Base-by-base conservation (phyloP, 345 rosid genomes). In the Syzygium aqueum region DNA sequence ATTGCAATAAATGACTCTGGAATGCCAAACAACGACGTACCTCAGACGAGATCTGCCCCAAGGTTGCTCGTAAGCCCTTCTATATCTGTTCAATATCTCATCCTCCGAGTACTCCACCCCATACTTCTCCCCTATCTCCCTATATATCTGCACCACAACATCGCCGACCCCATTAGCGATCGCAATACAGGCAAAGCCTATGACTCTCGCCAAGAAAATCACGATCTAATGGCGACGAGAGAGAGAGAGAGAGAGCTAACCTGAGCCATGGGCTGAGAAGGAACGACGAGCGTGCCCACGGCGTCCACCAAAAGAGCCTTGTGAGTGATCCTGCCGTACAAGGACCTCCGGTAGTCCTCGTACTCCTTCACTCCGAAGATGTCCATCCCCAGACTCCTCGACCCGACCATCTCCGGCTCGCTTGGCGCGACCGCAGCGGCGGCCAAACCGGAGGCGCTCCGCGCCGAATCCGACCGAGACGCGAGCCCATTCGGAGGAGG, bases 191-290 rank as follows among this genome's bases (percentile, higher is more conserved):
- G 82, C 14, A 33, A 73, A 73, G 78, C 78, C 78, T 4, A 8
- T 1, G 5, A 33, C 49, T 33, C 80, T 73, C 46, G 80, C 80
- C 23, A 0, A 73, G 80, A 73, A 73, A 73, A 25, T 73, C 80
- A 9, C 86, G 12, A 51, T 16, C 53, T 27, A 57, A 22, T 57
- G 40, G 51, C 25, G 30, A 56, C 8, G 46, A 85, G 73, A 80
- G 30, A 4, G 40, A 85, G 85, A 77, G 15, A 52, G 25, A 50
- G 51, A 85, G 84, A 17, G 63, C 53, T 7, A 0, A 97, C 99
- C 98, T 96, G 96, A 33, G 99, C 99, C 89, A 93, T 97, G 84
- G 99, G 99, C 90, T 95, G 99, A n/a, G 99, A 96, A 43, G 99
- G 99, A 91, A 91, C 91, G 51, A 97, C 87, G 63, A 97, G 98